These are phyloP conservation scores for Teratosphaeria viscida DNA, from an alignment of 2,329 filamentous ascomycete species.

Conservation along the genomic window DNA sequence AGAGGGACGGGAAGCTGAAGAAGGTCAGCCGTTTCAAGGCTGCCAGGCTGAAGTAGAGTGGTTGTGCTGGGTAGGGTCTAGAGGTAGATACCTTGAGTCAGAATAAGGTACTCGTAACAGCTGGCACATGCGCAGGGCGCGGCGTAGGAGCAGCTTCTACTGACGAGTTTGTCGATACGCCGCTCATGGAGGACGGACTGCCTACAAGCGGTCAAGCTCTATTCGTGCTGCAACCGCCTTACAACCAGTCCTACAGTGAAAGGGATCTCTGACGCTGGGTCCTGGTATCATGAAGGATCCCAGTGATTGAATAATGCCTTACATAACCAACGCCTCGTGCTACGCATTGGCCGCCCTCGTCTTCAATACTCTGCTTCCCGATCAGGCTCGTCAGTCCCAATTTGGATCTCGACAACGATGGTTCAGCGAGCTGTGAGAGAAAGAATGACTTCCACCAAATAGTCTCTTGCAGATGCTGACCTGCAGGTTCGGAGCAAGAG, in stretches of 20 bases:
- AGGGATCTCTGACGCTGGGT: conserved; percentile 12
- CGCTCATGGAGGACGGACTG: neutral
- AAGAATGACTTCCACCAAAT: neutral
- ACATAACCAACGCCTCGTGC: conserved; percentile 1
- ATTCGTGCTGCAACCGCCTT: conserved; percentile 6
- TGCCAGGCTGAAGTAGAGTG: conserved; percentile 19
- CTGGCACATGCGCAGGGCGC: neutral
- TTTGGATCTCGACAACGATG: no score
- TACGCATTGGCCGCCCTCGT: neutral
- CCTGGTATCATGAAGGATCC: conserved; percentile 1
- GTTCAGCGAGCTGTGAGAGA: neutral
- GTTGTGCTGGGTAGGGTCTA: neutral
- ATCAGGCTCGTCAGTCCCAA: neutral
- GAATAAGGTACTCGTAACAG: neutral
- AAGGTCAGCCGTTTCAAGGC: conserved; percentile 30
- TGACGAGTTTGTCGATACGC: neutral
- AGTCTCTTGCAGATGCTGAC: neutral
- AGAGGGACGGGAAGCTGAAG: conserved; percentile 28
- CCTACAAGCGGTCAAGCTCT: conserved; percentile 7
- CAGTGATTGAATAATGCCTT: conserved; percentile 7
- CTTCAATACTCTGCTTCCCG: neutral
- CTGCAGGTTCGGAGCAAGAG: neutral
- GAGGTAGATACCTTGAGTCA: neutral
- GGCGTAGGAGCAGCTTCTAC: neutral
- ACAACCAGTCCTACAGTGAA: conserved; percentile 11